Percentiles rank a stretch among this genome's conserved stretches.
These are phyloP conservation scores for Nemania serpens DNA, from an alignment of 2,329 filamentous ascomycete species.

Conservation along the genomic window DNA sequence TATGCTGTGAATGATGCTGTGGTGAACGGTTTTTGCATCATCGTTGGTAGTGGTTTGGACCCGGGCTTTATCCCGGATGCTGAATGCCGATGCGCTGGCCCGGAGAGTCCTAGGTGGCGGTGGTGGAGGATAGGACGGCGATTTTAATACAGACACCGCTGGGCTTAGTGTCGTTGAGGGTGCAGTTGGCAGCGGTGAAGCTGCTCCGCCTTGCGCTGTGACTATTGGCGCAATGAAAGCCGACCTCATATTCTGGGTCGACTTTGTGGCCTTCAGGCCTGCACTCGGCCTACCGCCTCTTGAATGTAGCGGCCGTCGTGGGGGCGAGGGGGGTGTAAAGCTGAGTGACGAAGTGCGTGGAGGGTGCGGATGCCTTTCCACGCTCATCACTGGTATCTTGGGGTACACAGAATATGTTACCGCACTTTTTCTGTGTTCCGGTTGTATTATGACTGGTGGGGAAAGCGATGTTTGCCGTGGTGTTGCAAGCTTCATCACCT, in stretches of 20 bases:
- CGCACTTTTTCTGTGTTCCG: slow-evolving; percentile 21
- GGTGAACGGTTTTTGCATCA: not conserved
- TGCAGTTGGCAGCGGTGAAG: slow-evolving; percentile 10
- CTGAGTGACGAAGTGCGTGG: slow-evolving; percentile 42
- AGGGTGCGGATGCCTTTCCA: slow-evolving; percentile 38
- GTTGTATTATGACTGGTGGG: slow-evolving; percentile 24
- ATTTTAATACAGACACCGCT: slow-evolving; percentile 33
- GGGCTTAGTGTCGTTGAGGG: slow-evolving; percentile 1
- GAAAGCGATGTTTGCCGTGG: slow-evolving; percentile 19
- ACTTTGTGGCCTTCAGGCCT: slow-evolving; percentile 28
- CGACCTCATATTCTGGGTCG: slow-evolving; percentile 23
- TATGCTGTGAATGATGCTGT: no score
- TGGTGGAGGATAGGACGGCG: slow-evolving; percentile 35
- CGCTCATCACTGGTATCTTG: slow-evolving; percentile 35
- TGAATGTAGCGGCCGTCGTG: slow-evolving; percentile 32
- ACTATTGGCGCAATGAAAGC: slow-evolving; percentile 23
- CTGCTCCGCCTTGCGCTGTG: not conserved
- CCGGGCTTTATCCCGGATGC: slow-evolving; percentile 32
- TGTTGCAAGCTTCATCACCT: slow-evolving; percentile 36
- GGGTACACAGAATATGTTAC: slow-evolving; percentile 50
- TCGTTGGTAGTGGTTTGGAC: slow-evolving; percentile 1
- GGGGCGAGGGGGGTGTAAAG: slow-evolving; percentile 34
- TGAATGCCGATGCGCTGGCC: slow-evolving; percentile 33
- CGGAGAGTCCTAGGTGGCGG: slow-evolving; percentile 31
- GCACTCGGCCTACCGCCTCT: slow-evolving; percentile 35